phyloP scores from a whole-genome alignment of 306 rosid genomes.

The Carpinus viminea region DNA sequence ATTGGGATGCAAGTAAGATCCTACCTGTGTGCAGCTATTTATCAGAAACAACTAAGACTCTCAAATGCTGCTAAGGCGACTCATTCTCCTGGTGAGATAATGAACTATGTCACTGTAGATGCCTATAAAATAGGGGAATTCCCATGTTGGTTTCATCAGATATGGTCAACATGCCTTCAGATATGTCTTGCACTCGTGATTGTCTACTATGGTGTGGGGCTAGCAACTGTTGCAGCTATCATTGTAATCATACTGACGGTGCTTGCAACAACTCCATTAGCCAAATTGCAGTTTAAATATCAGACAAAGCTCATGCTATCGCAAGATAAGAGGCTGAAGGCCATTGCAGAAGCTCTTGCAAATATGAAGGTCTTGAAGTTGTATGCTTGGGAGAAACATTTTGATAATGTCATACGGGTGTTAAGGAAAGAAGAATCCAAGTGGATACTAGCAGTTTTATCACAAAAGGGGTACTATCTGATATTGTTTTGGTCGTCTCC shows the following conservation, averaged over 20 bases:
- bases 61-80: slow-evolving; percentile 56
- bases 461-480: slow-evolving; percentile 15
- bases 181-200: slow-evolving; percentile 19
- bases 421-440: slow-evolving; percentile 28
- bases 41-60: slow-evolving; percentile 51
- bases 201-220: slow-evolving; percentile 29
- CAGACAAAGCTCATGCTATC: slow-evolving; percentile 24
- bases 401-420: slow-evolving; percentile 18
- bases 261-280: slow-evolving; percentile 28
- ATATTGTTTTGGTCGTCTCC: slow-evolving; percentile 35
- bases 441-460: slow-evolving; percentile 12
- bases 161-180: slow-evolving; percentile 38
- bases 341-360: slow-evolving; percentile 29
- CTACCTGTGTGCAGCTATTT: slow-evolving; percentile 61
- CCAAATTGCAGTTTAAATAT: slow-evolving; percentile 29
- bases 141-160: slow-evolving; percentile 31
- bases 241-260: slow-evolving; percentile 15
- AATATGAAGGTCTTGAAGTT: slow-evolving; percentile 42
- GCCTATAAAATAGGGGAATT: slow-evolving; percentile 53
- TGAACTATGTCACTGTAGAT: slow-evolving; percentile 80
- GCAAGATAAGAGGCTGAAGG: slow-evolving; percentile 30
- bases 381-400: slow-evolving; percentile 39
- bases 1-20: slow-evolving; percentile 67
- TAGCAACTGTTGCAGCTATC: slow-evolving; percentile 31
- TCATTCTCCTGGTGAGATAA: slow-evolving; percentile 79